Evolutionary conservation across 1,284 basidiomycete genomes (phyloP).

Genomic region (Cryptococcus jaspeensis): DNA sequence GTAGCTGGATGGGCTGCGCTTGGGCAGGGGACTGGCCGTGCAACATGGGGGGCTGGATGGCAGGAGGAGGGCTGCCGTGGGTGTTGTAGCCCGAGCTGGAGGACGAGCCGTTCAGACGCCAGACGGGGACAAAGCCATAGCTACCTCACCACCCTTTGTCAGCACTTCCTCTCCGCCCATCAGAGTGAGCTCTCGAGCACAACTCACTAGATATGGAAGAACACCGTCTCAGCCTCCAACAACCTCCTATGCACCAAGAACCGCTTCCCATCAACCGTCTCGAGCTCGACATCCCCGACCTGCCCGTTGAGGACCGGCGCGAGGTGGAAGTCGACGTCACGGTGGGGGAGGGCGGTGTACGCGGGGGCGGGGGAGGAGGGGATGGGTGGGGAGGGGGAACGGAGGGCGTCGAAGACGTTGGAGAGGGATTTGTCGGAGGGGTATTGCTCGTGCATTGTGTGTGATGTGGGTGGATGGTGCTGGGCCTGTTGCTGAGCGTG

Average conservation of each 20-base stretch:
- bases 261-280: conserved; percentile 37
- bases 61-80: background rate
- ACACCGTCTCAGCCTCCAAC: conserved; percentile 42
- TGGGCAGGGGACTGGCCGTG: background rate
- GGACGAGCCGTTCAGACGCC: conserved; percentile 23
- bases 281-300: conserved; percentile 37
- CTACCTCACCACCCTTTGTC: conserved; percentile 10
- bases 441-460: conserved; percentile 11
- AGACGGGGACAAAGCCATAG: conserved; percentile 43
- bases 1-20: too few species aligned
- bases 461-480: background rate
- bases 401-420: conserved; percentile 19
- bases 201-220: conserved; percentile 47
- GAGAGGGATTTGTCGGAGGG: conserved; percentile 24
- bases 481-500: too few species aligned
- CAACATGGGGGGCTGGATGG: background rate
- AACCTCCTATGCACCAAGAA: conserved; percentile 40
- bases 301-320: conserved; percentile 30
- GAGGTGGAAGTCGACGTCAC: conserved; percentile 31
- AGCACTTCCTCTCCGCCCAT: background rate
- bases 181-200: background rate
- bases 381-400: conserved; percentile 11
- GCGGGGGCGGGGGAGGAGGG: conserved; percentile 37
- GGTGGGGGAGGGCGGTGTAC: conserved; percentile 34
- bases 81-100: background rate